Conservation (phyloP, 257 asterid species). For the Penstemon davidsonii region DNA sequence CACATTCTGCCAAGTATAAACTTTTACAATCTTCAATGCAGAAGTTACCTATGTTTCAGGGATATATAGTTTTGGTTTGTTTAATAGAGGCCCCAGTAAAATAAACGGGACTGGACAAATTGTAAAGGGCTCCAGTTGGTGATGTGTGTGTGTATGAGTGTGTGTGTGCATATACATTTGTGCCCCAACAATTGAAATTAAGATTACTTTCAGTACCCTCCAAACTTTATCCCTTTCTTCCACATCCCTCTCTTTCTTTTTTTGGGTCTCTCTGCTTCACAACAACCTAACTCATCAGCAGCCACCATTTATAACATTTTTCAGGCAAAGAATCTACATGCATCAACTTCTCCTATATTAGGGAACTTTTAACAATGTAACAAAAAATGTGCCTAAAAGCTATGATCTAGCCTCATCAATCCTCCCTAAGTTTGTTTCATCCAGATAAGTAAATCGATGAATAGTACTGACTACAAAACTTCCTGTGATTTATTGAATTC, state of each 20-base stretch:
- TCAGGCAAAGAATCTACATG: neutral
- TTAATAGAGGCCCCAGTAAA: no score
- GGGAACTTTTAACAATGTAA: no score
- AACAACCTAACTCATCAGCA: no score
- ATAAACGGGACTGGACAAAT: no score
- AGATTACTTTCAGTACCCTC: no score
- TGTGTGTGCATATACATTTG: no score
- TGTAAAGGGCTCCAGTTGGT: no score
- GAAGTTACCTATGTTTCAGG: neutral
- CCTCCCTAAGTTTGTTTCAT: neutral
- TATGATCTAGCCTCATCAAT: neutral
- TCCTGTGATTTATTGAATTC: neutral
- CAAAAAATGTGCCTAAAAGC: neutral
- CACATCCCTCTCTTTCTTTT: no score
- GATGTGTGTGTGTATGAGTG: no score
- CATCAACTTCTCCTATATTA: neutral
- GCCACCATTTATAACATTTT: neutral
- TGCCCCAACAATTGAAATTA: no score
- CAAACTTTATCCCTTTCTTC: no score
- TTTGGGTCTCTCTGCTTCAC: no score
- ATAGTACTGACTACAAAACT: neutral
- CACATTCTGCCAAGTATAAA: neutral
- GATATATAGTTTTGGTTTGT: neutral
- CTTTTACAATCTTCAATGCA: neutral
- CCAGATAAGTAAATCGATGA: neutral